Evolutionary conservation across 2,329 filamentous ascomycete species (phyloP), one percentile per base, ranked within the genome.

Genomic region (Apiospora hydei): DNA sequence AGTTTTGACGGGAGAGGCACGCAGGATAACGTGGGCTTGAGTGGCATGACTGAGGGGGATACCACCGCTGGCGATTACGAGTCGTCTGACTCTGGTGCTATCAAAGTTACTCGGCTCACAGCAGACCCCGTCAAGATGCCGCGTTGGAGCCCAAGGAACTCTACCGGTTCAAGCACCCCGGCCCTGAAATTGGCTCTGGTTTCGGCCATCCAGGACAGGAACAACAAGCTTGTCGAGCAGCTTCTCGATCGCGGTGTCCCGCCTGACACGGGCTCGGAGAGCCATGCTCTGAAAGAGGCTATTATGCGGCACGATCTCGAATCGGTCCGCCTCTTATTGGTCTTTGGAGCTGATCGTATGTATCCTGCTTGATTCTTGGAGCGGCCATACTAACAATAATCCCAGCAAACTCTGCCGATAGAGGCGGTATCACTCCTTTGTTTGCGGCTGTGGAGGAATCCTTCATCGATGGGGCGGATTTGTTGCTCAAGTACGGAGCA

Each of bases 401-500:
- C 21, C 6, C 8, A 44, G 41, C 88, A n/a, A 90, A 91, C 75
- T 80, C 81, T 2, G 72, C 82, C 0, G 88, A 89, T 74, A 81
- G 80, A 38, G 81, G 86, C 24, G 86, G 86, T 34, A 77, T 85
- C 46, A 88, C 86, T 0, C 88, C 89, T 2, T 83, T 91, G 2
- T 83, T 83, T 69, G 85, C 81, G 21, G 85, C 85, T 0, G 87
- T 86, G 3, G 88, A 88, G 75, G 85, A 84, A 73, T 85, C 84
- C 0, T 90, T 88, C 77, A 78, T 88, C 53, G 87, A 88, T 30
- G 89, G 86, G 3, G 89, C 90, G 0, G 87, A 87, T 43, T 82
- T 88, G 69, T 85, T 93, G 5, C 84, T 91, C 75, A 91, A 92
- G 80, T 92, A 93, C 73, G 89, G 90, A 14, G 89, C 88, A 21